A percentile compares a stretch with the other conserved stretches of the same genome.
These are phyloP conservation scores for Pistacia atlantica DNA, from an alignment of 345 rosid species.

Conservation along the genomic window DNA sequence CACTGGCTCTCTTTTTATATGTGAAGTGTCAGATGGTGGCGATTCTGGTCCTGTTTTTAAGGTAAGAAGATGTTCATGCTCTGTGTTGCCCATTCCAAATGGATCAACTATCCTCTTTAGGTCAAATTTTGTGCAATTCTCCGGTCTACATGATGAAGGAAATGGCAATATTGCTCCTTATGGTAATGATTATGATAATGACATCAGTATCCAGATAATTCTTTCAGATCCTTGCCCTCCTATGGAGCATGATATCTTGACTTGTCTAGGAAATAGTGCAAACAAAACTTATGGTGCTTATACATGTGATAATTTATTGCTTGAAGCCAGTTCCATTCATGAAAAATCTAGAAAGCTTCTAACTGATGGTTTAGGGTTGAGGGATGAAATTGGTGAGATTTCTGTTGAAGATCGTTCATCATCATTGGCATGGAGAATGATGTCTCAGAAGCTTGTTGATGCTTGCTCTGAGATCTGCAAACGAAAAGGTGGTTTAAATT, in stretches of 20 bases:
- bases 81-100: conserved; percentile 52
- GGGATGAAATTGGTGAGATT: conserved; percentile 74
- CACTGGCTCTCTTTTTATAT: conserved; percentile 84
- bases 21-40: conserved; percentile 88
- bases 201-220: conserved; percentile 53
- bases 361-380: conserved; percentile 27
- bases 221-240: conserved; percentile 74
- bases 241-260: conserved; percentile 54
- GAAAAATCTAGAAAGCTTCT: conserved; percentile 26
- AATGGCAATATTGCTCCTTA: conserved; percentile 24
- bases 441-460: conserved; percentile 64
- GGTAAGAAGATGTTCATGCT: conserved; percentile 83
- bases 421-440: conserved; percentile 71
- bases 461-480: conserved; percentile 49
- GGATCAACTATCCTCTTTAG: conserved; percentile 60
- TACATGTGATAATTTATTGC: conserved; percentile 30
- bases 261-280: conserved; percentile 47
- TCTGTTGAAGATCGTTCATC: conserved; percentile 73
- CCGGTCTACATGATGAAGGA: conserved; percentile 38
- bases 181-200: conserved; percentile 46
- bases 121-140: conserved; percentile 33
- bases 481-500: conserved; percentile 44
- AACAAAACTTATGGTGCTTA: conserved; percentile 27
- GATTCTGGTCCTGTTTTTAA: conserved; percentile 87
- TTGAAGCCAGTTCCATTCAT: conserved; percentile 34